Conservation (phyloP, 1,139 yeast genomes). For the Suhomyces wounanorum region DNA sequence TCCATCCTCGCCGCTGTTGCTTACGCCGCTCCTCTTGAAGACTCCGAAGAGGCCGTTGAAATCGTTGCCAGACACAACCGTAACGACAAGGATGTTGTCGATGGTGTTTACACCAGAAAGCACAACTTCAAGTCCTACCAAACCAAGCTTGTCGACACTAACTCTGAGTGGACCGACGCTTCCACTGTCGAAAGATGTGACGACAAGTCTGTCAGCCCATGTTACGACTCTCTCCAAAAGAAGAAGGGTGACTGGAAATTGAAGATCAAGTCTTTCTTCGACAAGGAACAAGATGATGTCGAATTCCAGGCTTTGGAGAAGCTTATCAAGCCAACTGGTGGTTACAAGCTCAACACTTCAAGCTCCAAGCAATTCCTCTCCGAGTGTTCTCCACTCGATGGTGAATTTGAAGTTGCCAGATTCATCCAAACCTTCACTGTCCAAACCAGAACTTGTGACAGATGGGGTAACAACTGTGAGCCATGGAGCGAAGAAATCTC, state of each 20-base stretch:
- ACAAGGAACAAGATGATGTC: background rate
- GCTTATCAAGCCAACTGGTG: background rate
- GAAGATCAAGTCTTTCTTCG: background rate
- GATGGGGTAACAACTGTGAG: background rate
- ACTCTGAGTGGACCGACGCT: background rate
- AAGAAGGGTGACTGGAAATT: background rate
- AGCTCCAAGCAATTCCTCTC: background rate
- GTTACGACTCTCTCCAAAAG: background rate
- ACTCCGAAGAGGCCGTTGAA: background rate
- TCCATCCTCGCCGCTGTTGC: background rate
- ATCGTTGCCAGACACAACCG: background rate
- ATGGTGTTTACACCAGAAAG: background rate
- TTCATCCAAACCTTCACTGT: background rate
- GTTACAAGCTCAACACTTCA: background rate
- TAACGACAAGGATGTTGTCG: background rate
- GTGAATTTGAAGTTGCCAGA: background rate
- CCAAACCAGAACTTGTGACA: background rate
- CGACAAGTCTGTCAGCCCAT: background rate
- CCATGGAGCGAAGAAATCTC: background rate
- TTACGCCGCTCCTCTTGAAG: background rate
- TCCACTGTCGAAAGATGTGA: background rate
- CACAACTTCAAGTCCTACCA: conserved; percentile 1
- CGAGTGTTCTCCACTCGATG: background rate
- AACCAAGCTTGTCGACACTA: background rate
- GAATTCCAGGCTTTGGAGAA: background rate